Evolutionary conservation across 1,284 basidiomycete genomes (phyloP).

Genomic region (Leccinum subrobustum): DNA sequence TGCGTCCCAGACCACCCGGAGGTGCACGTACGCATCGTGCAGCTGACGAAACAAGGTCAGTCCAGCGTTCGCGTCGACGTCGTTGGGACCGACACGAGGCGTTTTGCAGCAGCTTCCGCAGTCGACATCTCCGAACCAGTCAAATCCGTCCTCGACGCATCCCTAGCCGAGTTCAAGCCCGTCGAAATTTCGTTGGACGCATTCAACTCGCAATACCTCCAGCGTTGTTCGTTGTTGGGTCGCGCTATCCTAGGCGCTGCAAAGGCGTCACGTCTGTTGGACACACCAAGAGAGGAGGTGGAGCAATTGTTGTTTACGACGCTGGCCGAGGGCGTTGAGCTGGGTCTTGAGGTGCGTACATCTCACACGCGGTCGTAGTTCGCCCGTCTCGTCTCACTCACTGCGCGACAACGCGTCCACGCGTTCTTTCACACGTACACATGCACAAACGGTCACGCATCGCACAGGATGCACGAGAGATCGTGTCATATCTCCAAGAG

Average conservation of each 20-base stretch:
- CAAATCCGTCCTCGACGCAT: constrained; percentile 41
- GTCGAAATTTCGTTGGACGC: constrained; percentile 56
- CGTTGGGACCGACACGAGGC: not conserved
- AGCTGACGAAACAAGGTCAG: constrained; percentile 60
- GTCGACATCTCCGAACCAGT: constrained; percentile 44
- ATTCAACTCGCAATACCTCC: constrained; percentile 76
- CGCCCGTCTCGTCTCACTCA: not conserved
- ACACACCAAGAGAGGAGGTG: constrained; percentile 52
- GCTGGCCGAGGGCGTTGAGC: constrained; percentile 43
- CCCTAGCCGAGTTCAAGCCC: constrained; percentile 55
- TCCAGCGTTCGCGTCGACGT: not conserved
- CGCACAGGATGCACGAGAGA: constrained; percentile 47
- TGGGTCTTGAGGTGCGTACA: constrained; percentile 51
- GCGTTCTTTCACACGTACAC: not conserved
- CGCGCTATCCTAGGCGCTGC: constrained; percentile 62
- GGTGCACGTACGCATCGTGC: constrained; percentile 69
- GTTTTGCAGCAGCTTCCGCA: constrained; percentile 40
- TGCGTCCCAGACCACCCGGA: constrained; percentile 63
- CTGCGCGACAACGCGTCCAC: not conserved
- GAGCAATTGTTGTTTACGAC: constrained; percentile 58
- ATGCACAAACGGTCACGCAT: not conserved
- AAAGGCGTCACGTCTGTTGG: constrained; percentile 47
- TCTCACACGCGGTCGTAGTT: not conserved
- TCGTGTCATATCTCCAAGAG: constrained; percentile 45
- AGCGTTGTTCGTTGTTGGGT: constrained; percentile 52